Conservation (phyloP, 2,329 filamentous ascomycete genomes). For the Piedraia hortae region DNA sequence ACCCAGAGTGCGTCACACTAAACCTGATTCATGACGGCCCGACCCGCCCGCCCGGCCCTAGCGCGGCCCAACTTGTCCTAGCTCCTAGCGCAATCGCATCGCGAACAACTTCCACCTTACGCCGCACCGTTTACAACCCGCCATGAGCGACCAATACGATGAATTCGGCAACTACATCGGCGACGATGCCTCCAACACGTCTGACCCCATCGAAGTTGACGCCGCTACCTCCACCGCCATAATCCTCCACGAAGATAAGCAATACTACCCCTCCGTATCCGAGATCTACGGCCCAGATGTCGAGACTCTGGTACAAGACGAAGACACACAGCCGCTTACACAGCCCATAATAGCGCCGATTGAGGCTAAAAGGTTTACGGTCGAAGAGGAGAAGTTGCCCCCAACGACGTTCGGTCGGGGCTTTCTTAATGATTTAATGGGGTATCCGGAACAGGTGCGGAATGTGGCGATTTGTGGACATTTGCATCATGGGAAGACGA, state of each 20-base stretch:
- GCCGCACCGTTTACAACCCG: constrained; percentile 3
- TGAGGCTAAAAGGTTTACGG: constrained; percentile 82
- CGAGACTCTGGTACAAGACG: constrained; percentile 85
- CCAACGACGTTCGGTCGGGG: constrained; percentile 64
- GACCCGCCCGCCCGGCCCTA: too few species aligned
- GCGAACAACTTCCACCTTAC: too few species aligned
- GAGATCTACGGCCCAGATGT: constrained; percentile 88
- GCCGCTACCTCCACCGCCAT: constrained; percentile 85
- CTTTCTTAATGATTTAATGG: constrained; percentile 91
- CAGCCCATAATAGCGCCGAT: constrained; percentile 85
- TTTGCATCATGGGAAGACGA: constrained; percentile 90
- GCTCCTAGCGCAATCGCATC: too few species aligned
- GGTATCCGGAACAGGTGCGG: constrained; percentile 76
- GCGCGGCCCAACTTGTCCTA: too few species aligned
- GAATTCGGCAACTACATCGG: constrained; percentile 99
- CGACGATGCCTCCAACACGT: constrained; percentile 36
- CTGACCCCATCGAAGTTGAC: constrained; percentile 65
- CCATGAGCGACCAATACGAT: constrained; percentile 86
- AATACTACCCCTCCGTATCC: constrained; percentile 94
- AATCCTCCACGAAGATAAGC: constrained; percentile 95
- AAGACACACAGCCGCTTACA: constrained; percentile 77
- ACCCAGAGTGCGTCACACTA: too few species aligned
- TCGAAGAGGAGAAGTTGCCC: constrained; percentile 81
- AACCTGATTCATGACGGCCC: too few species aligned
- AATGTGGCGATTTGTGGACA: constrained; percentile 84